Evolutionary conservation across 192 early-diverging fungal genomes (phyloP).

Genomic region (Linnemannia exigua): DNA sequence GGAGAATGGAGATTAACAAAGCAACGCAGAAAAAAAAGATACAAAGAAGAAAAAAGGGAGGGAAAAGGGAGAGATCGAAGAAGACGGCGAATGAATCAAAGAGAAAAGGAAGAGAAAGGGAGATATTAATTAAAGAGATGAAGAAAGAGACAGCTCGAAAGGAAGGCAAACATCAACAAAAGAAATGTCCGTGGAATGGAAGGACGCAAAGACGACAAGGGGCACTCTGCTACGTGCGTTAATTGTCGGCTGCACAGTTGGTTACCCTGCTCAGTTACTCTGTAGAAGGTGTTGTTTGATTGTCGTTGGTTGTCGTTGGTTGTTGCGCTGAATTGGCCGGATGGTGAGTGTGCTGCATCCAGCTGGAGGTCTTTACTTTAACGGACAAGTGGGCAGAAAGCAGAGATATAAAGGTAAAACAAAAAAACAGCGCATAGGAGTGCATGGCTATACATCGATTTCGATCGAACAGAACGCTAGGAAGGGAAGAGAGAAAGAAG

Average conservation of each 20-base stretch:
- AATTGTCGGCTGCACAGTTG: too few relatives aligned
- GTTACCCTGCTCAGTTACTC: too few relatives aligned
- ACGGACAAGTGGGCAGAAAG: background rate
- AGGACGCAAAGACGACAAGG: background rate
- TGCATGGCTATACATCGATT: too few relatives aligned
- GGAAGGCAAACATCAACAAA: background rate
- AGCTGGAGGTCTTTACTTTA: background rate
- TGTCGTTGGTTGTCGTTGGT: background rate
- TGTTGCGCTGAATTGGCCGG: background rate
- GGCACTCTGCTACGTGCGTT: background rate
- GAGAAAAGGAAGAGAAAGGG: background rate
- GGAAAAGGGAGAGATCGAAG: background rate
- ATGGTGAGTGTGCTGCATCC: background rate
- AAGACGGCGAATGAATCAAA: background rate
- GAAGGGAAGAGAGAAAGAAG: background rate
- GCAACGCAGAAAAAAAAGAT: background rate
- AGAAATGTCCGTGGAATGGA: slow-evolving; percentile 5
- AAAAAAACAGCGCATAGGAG: background rate
- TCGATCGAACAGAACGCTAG: background rate
- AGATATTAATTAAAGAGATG: background rate
- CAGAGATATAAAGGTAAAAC: background rate
- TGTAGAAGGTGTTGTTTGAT: background rate
- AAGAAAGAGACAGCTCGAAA: background rate
- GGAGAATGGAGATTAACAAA: background rate
- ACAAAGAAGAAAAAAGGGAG: background rate